phyloP scores from a whole-genome alignment of 768 basidiomycete species.

The Russula ochroleuca region DNA sequence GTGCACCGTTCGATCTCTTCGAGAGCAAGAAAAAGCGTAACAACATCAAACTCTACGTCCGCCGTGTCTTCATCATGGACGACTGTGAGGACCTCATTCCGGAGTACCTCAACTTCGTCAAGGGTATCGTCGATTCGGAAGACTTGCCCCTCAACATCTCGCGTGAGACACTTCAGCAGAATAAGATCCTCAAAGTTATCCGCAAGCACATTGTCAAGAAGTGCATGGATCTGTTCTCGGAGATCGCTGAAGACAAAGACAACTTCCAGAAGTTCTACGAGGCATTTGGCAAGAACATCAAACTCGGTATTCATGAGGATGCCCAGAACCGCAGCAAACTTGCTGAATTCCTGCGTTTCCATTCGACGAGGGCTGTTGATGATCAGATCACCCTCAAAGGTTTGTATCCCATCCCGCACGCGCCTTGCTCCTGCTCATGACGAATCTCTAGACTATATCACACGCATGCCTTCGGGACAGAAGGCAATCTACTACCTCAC shows the following conservation, averaged over 20 bases:
- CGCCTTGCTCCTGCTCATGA: background rate
- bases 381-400: constrained; percentile 94
- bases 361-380: constrained; percentile 89
- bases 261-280: constrained; percentile 97
- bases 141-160: constrained; percentile 99
- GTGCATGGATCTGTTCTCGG: constrained; percentile 87
- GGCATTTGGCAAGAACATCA: constrained; percentile 98
- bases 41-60: constrained; percentile 99
- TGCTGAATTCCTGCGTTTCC: constrained; percentile 98
- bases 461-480: constrained; percentile 98
- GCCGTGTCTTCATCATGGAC: constrained; percentile 99
- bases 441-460: constrained; percentile 79
- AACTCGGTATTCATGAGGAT: constrained; percentile 99
- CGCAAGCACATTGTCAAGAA: constrained; percentile 99
- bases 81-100: constrained; percentile 99
- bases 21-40: constrained; percentile 99
- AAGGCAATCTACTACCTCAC: constrained; percentile 99
- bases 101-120: constrained; percentile 99
- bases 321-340: constrained; percentile 99
- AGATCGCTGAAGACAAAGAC: constrained; percentile 99
- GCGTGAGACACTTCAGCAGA: constrained; percentile 98
- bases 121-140: constrained; percentile 99
- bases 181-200: constrained; percentile 99
- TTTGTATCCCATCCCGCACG: constrained; percentile 34
- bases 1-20: constrained; percentile 98